Percentiles rank a stretch among this genome's conserved stretches.
Evolutionary conservation across 2,329 filamentous ascomycete genomes (phyloP).

Genomic region (Ophiostoma ips): DNA sequence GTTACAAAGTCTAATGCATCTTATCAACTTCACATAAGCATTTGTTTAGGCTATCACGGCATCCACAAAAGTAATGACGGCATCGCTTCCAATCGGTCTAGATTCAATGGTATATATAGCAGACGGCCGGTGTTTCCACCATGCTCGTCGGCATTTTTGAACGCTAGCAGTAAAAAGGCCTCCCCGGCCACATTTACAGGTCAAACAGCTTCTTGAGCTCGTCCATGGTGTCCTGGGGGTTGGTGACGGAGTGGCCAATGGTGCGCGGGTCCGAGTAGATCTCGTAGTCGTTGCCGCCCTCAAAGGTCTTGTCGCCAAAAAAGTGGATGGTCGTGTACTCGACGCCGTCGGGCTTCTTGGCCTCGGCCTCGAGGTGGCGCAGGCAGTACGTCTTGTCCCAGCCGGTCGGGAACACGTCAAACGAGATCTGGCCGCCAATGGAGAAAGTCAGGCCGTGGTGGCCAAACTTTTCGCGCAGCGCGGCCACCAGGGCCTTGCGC

Average conservation of each 20-base stretch:
- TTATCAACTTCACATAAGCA: too few species aligned
- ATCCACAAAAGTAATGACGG: too few species aligned
- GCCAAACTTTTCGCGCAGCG: constrained; percentile 66
- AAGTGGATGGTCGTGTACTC: constrained; percentile 86
- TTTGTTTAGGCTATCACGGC: too few species aligned
- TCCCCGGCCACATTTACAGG: constrained; percentile 22
- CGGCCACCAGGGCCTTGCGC: constrained; percentile 60
- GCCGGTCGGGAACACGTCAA: constrained; percentile 90
- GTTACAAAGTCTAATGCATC: too few species aligned
- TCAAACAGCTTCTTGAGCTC: constrained; percentile 72
- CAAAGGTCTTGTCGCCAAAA: constrained; percentile 90
- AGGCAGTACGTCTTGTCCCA: constrained; percentile 99
- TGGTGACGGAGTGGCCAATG: constrained; percentile 69
- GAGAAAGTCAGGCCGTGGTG: constrained; percentile 80
- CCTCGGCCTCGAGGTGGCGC: constrained; percentile 70
- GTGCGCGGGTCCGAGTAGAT: constrained; percentile 75
- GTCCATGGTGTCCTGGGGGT: constrained; percentile 68
- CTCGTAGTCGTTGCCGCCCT: constrained; percentile 91
- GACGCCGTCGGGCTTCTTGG: constrained; percentile 52
- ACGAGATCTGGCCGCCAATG: constrained; percentile 94
- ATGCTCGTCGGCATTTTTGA: neutral
- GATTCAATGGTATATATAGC: neutral
- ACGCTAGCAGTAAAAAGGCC: neutral
- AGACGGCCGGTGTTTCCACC: neutral
- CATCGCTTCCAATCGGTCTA: neutral